Conservation (phyloP, 129 eudicot species). For the Oenanthe sinensis region DNA sequence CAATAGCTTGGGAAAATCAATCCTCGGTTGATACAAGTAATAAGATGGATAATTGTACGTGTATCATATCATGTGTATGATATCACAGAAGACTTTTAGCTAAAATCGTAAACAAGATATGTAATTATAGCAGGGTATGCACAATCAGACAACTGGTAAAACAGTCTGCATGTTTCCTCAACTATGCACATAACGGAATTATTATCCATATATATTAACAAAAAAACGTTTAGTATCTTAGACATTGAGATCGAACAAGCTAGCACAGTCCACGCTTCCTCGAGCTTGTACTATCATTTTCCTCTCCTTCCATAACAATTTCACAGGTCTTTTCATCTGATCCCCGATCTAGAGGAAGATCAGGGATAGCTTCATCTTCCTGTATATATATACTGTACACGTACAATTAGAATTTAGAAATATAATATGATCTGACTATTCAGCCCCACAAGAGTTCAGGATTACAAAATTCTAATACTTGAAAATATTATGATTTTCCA, state of each 20-base stretch:
- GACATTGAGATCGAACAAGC: conserved; percentile 37
- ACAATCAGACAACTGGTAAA: too few relatives aligned
- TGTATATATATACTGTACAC: not conserved
- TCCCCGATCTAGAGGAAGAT: conserved; percentile 10
- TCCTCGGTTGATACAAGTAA: too few relatives aligned
- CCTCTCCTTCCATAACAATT: conserved; percentile 8
- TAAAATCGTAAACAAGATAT: not conserved
- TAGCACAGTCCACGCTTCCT: conserved; percentile 52
- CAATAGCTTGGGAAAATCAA: too few relatives aligned
- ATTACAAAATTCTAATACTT: too few relatives aligned
- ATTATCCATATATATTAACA: not conserved
- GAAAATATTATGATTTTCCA: too few relatives aligned
- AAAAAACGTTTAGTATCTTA: conserved; percentile 32
- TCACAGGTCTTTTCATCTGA: conserved; percentile 9
- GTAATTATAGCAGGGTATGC: too few relatives aligned
- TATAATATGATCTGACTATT: not conserved
- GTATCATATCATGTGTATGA: too few relatives aligned
- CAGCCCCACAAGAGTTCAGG: not conserved
- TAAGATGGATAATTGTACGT: too few relatives aligned
- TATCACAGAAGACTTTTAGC: not conserved
- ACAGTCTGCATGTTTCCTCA: too few relatives aligned
- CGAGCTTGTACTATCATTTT: conserved; percentile 23
- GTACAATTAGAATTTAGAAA: not conserved
- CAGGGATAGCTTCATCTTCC: not conserved
- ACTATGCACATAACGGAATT: too few relatives aligned